A percentile compares a stretch with the other conserved stretches of the same genome.
Evolutionary conservation across 1,139 yeast genomes (phyloP).

Genomic region (Yamadazyma membranifaciens): DNA sequence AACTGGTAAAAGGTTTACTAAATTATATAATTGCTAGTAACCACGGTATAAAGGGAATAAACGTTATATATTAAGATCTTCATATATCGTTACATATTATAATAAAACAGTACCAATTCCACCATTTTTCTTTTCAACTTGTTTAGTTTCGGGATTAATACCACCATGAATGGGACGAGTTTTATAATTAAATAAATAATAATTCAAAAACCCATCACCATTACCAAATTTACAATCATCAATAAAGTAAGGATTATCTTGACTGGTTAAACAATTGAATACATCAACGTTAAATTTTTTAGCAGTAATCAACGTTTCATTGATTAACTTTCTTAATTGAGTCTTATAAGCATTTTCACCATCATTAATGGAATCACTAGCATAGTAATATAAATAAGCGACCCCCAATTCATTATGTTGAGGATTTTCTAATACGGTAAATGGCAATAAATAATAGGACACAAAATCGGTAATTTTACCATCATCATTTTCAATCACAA

Average conservation of each 20-base stretch:
- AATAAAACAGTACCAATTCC: constrained; percentile 90
- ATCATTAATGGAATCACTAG: constrained; percentile 52
- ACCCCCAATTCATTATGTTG: constrained; percentile 71
- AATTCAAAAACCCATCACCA: constrained; percentile 92
- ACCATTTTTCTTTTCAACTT: constrained; percentile 56
- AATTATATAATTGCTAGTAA: too few species aligned
- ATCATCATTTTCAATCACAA: constrained; percentile 73
- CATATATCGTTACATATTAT: constrained; percentile 21
- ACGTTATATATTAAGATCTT: too few species aligned
- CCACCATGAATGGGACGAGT: constrained; percentile 85
- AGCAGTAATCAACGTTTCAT: constrained; percentile 77
- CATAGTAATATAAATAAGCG: constrained; percentile 90
- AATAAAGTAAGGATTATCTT: constrained; percentile 82
- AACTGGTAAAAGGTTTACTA: too few species aligned
- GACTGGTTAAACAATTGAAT: constrained; percentile 86
- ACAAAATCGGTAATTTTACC: constrained; percentile 82
- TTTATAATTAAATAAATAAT: constrained; percentile 86
- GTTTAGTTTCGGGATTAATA: constrained; percentile 50
- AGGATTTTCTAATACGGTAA: constrained; percentile 72
- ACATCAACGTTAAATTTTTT: constrained; percentile 75
- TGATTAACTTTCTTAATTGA: constrained; percentile 60
- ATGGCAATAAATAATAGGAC: constrained; percentile 86
- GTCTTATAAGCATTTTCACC: constrained; percentile 42
- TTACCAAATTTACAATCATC: constrained; percentile 84
- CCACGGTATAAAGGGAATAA: too few species aligned